Conservation (phyloP, 164 flowering plant genomes). For the Liriodendron chinense region DNA sequence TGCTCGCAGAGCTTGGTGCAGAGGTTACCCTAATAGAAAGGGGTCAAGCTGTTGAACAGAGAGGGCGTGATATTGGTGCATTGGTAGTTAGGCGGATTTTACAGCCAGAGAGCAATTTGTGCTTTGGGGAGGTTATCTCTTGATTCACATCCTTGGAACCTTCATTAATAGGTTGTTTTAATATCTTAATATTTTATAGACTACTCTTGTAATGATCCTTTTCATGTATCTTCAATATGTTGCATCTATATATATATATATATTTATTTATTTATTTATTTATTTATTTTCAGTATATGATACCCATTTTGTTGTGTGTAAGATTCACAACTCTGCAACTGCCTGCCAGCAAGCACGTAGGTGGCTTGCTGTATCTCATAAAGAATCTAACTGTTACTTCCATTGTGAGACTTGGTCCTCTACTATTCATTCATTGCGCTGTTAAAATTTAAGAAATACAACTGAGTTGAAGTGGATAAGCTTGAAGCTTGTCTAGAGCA, state of each 20-base stretch:
- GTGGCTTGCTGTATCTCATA: background rate
- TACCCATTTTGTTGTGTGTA: background rate
- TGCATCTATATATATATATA: background rate
- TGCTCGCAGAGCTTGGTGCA: conserved; percentile 94
- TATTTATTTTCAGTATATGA: background rate
- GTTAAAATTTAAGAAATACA: no score
- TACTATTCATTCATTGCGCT: no score
- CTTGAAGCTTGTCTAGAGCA: no score
- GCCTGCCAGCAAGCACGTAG: background rate
- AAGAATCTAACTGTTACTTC: background rate
- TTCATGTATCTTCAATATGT: background rate
- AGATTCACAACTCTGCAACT: background rate
- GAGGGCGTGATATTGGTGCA: conserved; percentile 98
- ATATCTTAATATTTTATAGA: background rate
- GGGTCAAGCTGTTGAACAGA: conserved; percentile 91
- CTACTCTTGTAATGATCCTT: background rate
- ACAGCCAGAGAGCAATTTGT: conserved; percentile 91
- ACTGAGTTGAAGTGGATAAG: no score
- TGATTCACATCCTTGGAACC: conserved; percentile 20
- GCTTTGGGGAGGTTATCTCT: conserved; percentile 96
- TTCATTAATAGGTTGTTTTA: conserved; percentile 8
- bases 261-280: background rate
- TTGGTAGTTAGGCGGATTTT: conserved; percentile 78
- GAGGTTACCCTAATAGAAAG: conserved; percentile 90
- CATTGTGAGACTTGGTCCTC: no score